Evolutionary conservation across 345 rosid species (phyloP), one percentile per base, ranked within the genome.

Genomic region (Eucalyptus sp.): DNA sequence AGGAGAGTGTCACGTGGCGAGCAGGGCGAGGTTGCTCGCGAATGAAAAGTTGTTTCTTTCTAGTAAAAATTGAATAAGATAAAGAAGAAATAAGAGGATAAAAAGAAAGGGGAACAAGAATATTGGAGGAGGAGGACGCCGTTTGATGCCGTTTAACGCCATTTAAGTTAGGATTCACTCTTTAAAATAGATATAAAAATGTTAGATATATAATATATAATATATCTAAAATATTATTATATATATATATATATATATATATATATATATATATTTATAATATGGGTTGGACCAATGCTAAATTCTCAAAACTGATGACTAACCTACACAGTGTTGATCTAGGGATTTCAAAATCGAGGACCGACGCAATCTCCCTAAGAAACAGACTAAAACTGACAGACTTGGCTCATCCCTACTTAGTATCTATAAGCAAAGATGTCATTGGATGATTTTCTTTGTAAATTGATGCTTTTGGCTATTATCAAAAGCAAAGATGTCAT

Each of bases 281-380:
- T 54, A 0, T 13, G 2, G 27, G 13, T 56, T 22, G 13, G 62
- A 56, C 25, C 13, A 56, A 56, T 11, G 0, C 11, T 8, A 56
- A 56, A 56, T 1, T 56, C 27, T 2, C 4, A 56, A 9, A 3
- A 56, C 3, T 12, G 6, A 22, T 2, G 10, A 56, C 13, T 1
- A 56, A 56, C 5, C 1, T 1, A 0, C 29, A 24, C 3, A 56
- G 3, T 56, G 4, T 5, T 56, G 0, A 1, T 56, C 1, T 1
- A 24, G 12, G 29, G 62, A 56, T 22, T 10, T 24, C 27, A 22
- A 24, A 24, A 56, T 0, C 5, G 2, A 56, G 29, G 27, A 24
- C 12, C 0, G 0, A 56, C 11, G 5, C 1, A 2, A 0, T 56
- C 13, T 20, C 13, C 62, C 6, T 56, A 24, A 0, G 62, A 24